These are phyloP conservation scores for Macrocybe gigantea DNA, from an alignment of 768 basidiomycete genomes.

Conservation along the genomic window DNA sequence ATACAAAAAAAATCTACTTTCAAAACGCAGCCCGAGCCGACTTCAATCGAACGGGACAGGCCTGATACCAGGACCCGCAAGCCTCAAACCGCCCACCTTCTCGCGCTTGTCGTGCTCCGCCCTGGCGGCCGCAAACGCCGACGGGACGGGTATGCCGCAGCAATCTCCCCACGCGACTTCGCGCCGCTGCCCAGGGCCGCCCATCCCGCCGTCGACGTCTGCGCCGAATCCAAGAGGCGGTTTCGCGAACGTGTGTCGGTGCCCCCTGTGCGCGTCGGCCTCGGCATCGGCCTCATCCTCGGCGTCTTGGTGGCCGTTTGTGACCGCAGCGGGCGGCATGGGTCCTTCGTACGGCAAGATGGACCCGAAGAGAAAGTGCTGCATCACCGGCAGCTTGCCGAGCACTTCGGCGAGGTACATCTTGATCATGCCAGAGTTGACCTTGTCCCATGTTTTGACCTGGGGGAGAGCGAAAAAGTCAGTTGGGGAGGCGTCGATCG, in stretches of 20 bases:
- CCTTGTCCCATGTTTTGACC: conserved; percentile 94
- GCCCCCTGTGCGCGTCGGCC: not conserved
- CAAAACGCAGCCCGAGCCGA: too few species aligned
- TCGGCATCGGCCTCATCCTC: not conserved
- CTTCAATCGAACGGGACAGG: conserved; percentile 75
- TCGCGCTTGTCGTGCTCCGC: conserved; percentile 40
- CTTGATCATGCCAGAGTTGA: conserved; percentile 94
- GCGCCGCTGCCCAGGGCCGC: conserved; percentile 34
- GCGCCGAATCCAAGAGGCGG: conserved; percentile 7
- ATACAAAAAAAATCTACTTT: too few species aligned
- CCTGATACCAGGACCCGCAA: conserved; percentile 59
- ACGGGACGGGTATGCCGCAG: conserved; percentile 86
- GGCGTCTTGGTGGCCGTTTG: not conserved
- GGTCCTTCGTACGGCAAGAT: conserved; percentile 68
- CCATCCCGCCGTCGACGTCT: conserved; percentile 1
- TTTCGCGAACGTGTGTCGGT: not conserved
- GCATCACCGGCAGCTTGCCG: conserved; percentile 90
- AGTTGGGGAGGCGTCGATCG: not conserved
- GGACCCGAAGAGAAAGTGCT: conserved; percentile 93
- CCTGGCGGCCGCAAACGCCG: conserved; percentile 70
- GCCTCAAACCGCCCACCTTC: conserved; percentile 28
- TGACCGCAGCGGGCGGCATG: conserved; percentile 14
- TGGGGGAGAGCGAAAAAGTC: conserved; percentile 18
- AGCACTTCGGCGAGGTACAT: conserved; percentile 97
- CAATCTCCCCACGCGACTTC: conserved; percentile 79